A percentile compares a stretch with the other conserved stretches of the same genome.
Conservation (phyloP, 2,329 filamentous ascomycete genomes). For the Huntiella bhutanensis region DNA sequence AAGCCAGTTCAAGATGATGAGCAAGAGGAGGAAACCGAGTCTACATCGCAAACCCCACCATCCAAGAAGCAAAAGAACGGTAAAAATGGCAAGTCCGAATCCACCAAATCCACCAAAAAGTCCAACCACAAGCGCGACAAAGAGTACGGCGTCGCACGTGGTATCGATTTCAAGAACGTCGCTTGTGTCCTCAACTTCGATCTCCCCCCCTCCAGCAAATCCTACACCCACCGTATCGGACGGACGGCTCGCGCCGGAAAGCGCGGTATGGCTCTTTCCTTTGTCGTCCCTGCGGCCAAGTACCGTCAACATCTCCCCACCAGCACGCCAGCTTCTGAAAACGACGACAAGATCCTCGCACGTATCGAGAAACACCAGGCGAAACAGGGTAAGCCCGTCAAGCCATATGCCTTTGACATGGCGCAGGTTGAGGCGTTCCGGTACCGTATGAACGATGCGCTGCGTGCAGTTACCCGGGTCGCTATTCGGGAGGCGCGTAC, state of each 20-base stretch:
- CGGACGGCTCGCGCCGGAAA: slow-evolving; percentile 82
- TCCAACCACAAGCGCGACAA: slow-evolving; percentile 49
- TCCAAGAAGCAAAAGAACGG: slow-evolving; percentile 5
- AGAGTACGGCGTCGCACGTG: slow-evolving; percentile 88
- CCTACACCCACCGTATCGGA: slow-evolving; percentile 93
- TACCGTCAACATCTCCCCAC: slow-evolving; percentile 86
- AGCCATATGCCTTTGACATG: slow-evolving; percentile 90
- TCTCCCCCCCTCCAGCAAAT: slow-evolving; percentile 69
- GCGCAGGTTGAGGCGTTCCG: slow-evolving; percentile 82
- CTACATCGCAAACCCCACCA: slow-evolving; percentile 11
- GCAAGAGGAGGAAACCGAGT: slow-evolving; percentile 17
- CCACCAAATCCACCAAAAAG: slow-evolving; percentile 12
- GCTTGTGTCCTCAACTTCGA: slow-evolving; percentile 94
- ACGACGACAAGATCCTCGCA: slow-evolving; percentile 68
- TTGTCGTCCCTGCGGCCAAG: slow-evolving; percentile 64
- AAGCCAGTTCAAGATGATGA: slow-evolving; percentile 20
- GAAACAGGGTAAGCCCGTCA: slow-evolving; percentile 62
- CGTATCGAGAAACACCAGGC: slow-evolving; percentile 64
- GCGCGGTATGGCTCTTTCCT: slow-evolving; percentile 86
- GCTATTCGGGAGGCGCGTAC: slow-evolving; percentile 79
- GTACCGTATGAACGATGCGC: slow-evolving; percentile 83
- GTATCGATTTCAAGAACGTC: slow-evolving; percentile 93
- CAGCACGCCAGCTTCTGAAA: slow-evolving; percentile 50
- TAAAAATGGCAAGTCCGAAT: slow-evolving; percentile 14
- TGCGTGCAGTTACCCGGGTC: slow-evolving; percentile 75